A percentile compares a stretch with the other conserved stretches of the same genome.
phyloP scores from a whole-genome alignment of 495 filamentous ascomycete genomes.

The Aspergillus wentii region DNA sequence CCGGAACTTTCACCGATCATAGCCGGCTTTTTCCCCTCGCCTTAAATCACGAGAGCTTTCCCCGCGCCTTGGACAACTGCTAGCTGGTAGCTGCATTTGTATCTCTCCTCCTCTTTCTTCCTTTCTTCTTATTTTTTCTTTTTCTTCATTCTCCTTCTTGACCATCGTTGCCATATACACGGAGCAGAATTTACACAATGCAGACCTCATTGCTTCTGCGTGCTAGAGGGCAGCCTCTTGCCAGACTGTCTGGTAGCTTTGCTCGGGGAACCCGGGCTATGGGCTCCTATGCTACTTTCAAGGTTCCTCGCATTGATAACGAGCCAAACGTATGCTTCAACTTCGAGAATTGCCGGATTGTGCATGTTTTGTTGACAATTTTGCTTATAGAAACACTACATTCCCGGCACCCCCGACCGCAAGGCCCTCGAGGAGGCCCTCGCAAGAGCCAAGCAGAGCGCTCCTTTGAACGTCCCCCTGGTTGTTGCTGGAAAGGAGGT shows the following conservation, averaged over 20 bases:
- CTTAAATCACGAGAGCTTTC: slow-evolving; percentile 16
- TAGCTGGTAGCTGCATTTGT: too few species aligned
- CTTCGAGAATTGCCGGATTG: too few species aligned
- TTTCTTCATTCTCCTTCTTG: neutral
- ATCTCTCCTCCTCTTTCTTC: slow-evolving; percentile 6
- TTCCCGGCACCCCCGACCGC: slow-evolving; percentile 73
- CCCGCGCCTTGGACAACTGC: slow-evolving; percentile 4
- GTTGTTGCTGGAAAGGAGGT: slow-evolving; percentile 77
- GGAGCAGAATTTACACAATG: too few species aligned
- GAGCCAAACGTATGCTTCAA: slow-evolving; percentile 86
- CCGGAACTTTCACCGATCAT: too few species aligned
- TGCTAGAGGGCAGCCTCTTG: slow-evolving; percentile 23
- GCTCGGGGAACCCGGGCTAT: slow-evolving; percentile 25
- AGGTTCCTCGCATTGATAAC: slow-evolving; percentile 79
- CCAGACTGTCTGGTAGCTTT: slow-evolving; percentile 22
- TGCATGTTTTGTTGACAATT: too few species aligned
- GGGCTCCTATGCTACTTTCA: slow-evolving; percentile 70
- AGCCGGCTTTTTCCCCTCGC: too few species aligned
- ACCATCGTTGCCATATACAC: too few species aligned
- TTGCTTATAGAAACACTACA: slow-evolving; percentile 86
- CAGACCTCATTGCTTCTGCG: slow-evolving; percentile 31
- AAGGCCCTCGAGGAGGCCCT: slow-evolving; percentile 67
- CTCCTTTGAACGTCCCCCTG: slow-evolving; percentile 67
- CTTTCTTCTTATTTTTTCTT: slow-evolving; percentile 7
- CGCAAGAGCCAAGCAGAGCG: slow-evolving; percentile 50